Base-by-base conservation (phyloP, 139 green algal genomes). In the Tetradesmus obliquus region DNA sequence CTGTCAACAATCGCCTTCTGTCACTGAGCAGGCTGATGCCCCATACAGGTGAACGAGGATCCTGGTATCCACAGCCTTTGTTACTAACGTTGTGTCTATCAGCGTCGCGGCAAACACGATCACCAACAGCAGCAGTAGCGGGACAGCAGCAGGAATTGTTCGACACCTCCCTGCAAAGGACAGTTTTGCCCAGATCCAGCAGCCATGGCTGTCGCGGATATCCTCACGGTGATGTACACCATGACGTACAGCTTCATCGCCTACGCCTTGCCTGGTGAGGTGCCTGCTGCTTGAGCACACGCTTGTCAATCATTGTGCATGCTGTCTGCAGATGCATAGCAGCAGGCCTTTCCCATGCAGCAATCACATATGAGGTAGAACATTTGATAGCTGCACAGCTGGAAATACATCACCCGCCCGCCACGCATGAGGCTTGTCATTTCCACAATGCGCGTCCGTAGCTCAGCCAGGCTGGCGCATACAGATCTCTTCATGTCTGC, bases 121-220 rank as follows among this genome's bases (percentile, higher is more conserved):
- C 7, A 66, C 8, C 57, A 6, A 76, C 66, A 76, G 17, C 5
- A 76, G 15, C 66, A 76, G 5, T 5, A 76, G 66, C 66, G n/a
- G 5, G 17, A 76, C 66, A 76, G 5, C 15, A 76, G 66, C 66
- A 76, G 5, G 17, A 76, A 76, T 45, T 45, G 32, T 45, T 45
- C 60, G 62, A 22, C n/a, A 17, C 5, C 15, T 20, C 66, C 66
- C 66, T 1, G 66, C 66, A 76, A 76, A 12, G 1, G 1, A 7
- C 15, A 76, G 66, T 4, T 19, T 19, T 20, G 66, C 15, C 66
- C 5, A 3, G 17, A 76, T 24, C 3, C 17, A 76, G 66, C 8
- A 71, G 58, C 80, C 45, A 89, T 89, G 85, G 62, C 85, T 19
- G 19, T 81, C 51, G 85, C 85, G 54, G 85, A 55, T 20, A 81